Evolutionary conservation across 306 rosid species (phyloP), one percentile per base, ranked within the genome.

Genomic region (Prunus fruticosa): DNA sequence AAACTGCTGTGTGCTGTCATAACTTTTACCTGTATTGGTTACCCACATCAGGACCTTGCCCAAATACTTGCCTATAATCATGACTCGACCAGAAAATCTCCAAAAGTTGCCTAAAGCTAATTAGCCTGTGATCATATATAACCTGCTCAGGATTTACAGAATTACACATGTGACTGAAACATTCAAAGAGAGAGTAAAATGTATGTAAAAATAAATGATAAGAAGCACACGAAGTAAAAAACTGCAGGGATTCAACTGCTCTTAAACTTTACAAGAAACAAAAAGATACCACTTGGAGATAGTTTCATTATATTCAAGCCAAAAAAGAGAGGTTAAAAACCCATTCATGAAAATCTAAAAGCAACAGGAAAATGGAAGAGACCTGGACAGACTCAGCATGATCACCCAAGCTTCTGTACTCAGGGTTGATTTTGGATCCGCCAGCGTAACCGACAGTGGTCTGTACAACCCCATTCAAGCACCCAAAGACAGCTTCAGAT

Each of bases 11-110:
- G 72, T 71, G 61, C 68, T 23, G 74, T 74, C 76, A 77, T 52
- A 49, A 25, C 15, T 73, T 25, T 80, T 78, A 95, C 97, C 97
- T 90, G 85, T 95, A 95, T 74, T 95, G 98, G 69, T 82, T 82
- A 81, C 98, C 98, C 72, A 92, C 97, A 84, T 95, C 97, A 72
- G 97, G 97, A 83, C 97, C 98, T 84, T 95, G 98, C 78, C 98
- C 98, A 85, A 88, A 95, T 52, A 90, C 97, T 84, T 95, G 97
- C 80, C 97, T 86, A 62, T 91, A 89, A 82, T 95, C 98, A 77
- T 95, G 98, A 79, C 91, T 89, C 16, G 93, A 84, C 97, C 97
- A 95, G 65, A 95, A 95, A 30, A 90, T 84, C 72, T 90, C 92
- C 84, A 95, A 78, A 72, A 95, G 91, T 70, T 92, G 87, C 79